These are phyloP conservation scores for Podospora conica DNA, from an alignment of 495 filamentous ascomycete species.

Conservation along the genomic window DNA sequence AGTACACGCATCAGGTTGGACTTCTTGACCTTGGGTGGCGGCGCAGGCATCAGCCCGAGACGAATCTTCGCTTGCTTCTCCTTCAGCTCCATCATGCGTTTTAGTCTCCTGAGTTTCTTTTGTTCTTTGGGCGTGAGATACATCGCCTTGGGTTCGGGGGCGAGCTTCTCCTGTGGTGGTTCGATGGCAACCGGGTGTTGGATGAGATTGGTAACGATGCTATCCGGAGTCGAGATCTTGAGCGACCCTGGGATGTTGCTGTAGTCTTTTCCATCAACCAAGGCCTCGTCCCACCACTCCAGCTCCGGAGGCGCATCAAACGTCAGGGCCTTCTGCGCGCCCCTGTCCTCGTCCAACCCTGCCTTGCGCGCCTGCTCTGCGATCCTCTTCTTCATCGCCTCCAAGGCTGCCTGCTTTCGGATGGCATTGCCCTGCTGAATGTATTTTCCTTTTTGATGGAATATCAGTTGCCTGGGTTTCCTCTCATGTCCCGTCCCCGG, in stretches of 20 bases:
- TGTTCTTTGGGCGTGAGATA: conserved; percentile 87
- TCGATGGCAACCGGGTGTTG: conserved; percentile 92
- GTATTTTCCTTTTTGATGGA: conserved; percentile 97
- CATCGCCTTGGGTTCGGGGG: conserved; percentile 79
- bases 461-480: conserved; percentile 67
- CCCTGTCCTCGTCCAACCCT: conserved; percentile 84
- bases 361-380: conserved; percentile 77
- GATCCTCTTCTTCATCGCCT: conserved; percentile 90
- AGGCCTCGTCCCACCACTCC: conserved; percentile 97
- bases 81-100: conserved; percentile 85
- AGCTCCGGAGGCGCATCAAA: conserved; percentile 80
- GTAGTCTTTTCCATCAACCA: conserved; percentile 71
- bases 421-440: conserved; percentile 87
- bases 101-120: conserved; percentile 82
- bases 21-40: conserved; percentile 91
- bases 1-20: conserved; percentile 94
- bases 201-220: conserved; percentile 76
- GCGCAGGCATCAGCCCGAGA: conserved; percentile 79
- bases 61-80: conserved; percentile 95
- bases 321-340: conserved; percentile 81
- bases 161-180: conserved; percentile 80
- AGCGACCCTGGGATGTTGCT: conserved; percentile 57
- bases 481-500: conserved; percentile 53
- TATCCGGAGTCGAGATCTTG: conserved; percentile 71
- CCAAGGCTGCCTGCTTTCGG: conserved; percentile 77